Evolutionary conservation across 208 protist genomes (phyloP).

Genomic region (Trypanosoma congolense): DNA sequence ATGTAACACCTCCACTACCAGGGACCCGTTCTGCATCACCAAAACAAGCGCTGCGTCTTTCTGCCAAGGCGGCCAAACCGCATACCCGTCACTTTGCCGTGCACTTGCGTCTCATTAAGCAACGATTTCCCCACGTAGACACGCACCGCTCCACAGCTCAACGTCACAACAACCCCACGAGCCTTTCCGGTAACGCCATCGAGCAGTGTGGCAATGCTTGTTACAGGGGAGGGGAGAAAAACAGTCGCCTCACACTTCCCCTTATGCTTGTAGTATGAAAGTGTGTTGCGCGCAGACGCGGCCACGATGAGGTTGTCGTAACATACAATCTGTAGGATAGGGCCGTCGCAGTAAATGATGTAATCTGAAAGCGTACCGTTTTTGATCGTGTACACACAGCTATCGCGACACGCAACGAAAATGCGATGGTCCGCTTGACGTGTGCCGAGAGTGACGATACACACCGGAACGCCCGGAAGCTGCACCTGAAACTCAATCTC

Average conservation of each 20-base stretch:
- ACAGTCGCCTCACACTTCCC: conserved; percentile 81
- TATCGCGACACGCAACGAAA: conserved; percentile 88
- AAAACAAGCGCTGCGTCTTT: conserved; percentile 87
- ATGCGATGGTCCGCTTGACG: conserved; percentile 90
- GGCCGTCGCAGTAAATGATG: conserved; percentile 87
- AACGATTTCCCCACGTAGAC: conserved; percentile 89
- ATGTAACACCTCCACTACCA: conserved; percentile 91
- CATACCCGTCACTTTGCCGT: conserved; percentile 82
- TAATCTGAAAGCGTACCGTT: conserved; percentile 67
- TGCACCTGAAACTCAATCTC: conserved; percentile 53
- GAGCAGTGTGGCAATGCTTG: conserved; percentile 62
- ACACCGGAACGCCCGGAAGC: conserved; percentile 68
- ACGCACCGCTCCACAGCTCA: conserved; percentile 88
- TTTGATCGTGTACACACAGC: conserved; percentile 91
- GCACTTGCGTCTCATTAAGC: conserved; percentile 69
- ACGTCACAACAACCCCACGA: conserved; percentile 81
- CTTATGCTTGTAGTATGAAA: conserved; percentile 89
- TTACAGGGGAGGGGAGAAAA: conserved; percentile 67
- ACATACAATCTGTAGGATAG: conserved; percentile 74
- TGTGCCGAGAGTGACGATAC: conserved; percentile 63
- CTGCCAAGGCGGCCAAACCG: conserved; percentile 88
- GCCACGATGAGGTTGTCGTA: conserved; percentile 86
- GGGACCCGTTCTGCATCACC: conserved; percentile 81
- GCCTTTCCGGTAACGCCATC: conserved; percentile 53
- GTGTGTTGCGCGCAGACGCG: conserved; percentile 79